Base-by-base conservation (phyloP, 2,329 filamentous ascomycete genomes). In the Fusarium sp. region DNA sequence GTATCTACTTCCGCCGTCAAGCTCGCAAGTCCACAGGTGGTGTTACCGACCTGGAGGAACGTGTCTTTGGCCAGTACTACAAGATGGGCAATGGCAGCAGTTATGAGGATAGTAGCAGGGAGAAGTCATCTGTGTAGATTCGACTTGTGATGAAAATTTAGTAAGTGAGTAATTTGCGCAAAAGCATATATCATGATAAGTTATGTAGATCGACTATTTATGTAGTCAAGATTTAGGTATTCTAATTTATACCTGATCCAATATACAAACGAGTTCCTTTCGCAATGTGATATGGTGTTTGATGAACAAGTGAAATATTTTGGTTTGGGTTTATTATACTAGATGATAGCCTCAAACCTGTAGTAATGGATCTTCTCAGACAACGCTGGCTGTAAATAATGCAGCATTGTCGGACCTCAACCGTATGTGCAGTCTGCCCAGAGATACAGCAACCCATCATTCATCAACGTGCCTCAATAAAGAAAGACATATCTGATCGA, bases 1-100 rank as follows among this genome's bases (percentile, higher is more conserved):
- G 88, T 18, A 57, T 81, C n/a, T 81, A 77, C 60, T 79, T 77
- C 67, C 76, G 79, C 11, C 77, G 77, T 25, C 73, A 74, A 45
- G 75, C 74, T n/a, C 71, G 71, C 30, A 75, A 74, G 56, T 25
- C 31, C 16, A 62, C 69, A 0, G 51, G 65, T 0, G 69, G 58
- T n/a, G 67, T 71, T 12, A 26, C 56, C 10, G 76, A 80, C 44
- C 44, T 79, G 4, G 77, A 80, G 64, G 75, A 73, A 2, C 77
- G 79, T 11, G 70, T 76, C 2, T 80, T 80, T 66, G 78, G 77
- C 9, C 42, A 72, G 54, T 80, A 79, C 62, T 76, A 76, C 42
- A 72, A 60, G 19, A 67, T 71, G 31, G 71, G 66, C 12, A 58
- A 60, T 10, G 56, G 51, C 4, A 73, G 67, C 42, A 65, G 52